Conservation (phyloP, 768 basidiomycete genomes). For the Suillus fuscotomentosus region DNA sequence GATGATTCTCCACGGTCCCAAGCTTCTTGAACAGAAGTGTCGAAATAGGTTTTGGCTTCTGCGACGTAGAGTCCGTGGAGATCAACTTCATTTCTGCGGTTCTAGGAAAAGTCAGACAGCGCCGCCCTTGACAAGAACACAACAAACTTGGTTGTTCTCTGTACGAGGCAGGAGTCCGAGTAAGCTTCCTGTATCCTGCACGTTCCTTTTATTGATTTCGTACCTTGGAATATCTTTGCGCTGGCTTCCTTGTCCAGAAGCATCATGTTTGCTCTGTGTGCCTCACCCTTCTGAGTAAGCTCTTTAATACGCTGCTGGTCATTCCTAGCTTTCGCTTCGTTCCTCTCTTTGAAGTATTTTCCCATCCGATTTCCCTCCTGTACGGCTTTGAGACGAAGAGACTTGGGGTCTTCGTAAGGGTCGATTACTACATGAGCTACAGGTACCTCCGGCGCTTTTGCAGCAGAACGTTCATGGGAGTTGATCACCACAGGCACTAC, state of each 20-base stretch:
- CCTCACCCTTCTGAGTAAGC: slow-evolving; percentile 73
- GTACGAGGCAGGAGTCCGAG: not conserved
- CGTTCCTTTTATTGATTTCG: slow-evolving; percentile 25
- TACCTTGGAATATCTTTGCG: slow-evolving; percentile 80
- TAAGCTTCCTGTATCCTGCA: not conserved
- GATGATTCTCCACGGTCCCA: slow-evolving; percentile 54
- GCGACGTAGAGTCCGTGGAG: slow-evolving; percentile 86
- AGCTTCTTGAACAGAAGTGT: slow-evolving; percentile 62
- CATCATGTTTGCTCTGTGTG: slow-evolving; percentile 70
- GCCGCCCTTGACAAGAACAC: not conserved
- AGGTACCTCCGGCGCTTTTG: not conserved
- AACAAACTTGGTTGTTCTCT: slow-evolving; percentile 9
- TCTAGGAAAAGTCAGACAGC: not conserved
- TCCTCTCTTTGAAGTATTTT: slow-evolving; percentile 57
- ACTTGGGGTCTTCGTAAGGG: slow-evolving; percentile 16
- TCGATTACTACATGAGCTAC: not conserved
- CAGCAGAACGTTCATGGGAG: not conserved
- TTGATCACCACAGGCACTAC: not conserved
- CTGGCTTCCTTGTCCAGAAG: slow-evolving; percentile 71
- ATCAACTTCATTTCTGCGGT: slow-evolving; percentile 66
- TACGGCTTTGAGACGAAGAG: slow-evolving; percentile 69
- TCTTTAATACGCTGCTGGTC: slow-evolving; percentile 57
- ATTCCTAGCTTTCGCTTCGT: slow-evolving; percentile 40
- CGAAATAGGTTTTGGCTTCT: slow-evolving; percentile 74
- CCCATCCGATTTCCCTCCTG: slow-evolving; percentile 73